Conservation (phyloP, 2,329 filamentous ascomycete genomes). For the Ceratocystis papillata region DNA sequence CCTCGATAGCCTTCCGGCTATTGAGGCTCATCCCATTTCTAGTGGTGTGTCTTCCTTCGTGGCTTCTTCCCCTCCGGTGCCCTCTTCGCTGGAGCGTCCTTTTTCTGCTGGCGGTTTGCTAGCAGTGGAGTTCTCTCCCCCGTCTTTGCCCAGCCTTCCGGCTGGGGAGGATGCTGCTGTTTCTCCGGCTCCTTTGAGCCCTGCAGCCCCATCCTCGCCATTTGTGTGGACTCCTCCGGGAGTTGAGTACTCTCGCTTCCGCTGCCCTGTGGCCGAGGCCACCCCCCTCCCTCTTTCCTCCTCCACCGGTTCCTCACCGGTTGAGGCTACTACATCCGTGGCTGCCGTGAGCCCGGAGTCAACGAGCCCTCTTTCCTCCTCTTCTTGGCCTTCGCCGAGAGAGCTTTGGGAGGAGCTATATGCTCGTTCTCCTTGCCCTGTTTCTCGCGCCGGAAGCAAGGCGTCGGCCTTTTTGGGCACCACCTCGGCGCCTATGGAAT, state of each 20-base stretch:
- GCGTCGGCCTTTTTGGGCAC: neutral
- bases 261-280: neutral
- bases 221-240: conserved; percentile 5
- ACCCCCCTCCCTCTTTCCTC: neutral
- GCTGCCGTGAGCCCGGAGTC: neutral
- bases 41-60: neutral
- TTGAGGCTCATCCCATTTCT: neutral
- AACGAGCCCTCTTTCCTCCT: neutral
- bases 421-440: neutral
- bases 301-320: neutral
- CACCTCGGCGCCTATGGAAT: neutral
- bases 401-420: neutral
- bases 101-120: neutral
- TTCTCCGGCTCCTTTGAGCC: neutral
- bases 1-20: neutral
- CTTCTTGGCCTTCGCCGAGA: neutral
- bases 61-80: neutral
- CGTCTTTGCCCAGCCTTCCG: neutral
- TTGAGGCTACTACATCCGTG: neutral
- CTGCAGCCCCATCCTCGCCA: neutral
- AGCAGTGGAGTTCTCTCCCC: neutral
- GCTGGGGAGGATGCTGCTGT: neutral
- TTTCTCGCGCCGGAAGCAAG: too few species aligned
- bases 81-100: neutral
- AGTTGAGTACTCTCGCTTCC: neutral